Base-by-base conservation (phyloP, 2,329 filamentous ascomycete genomes). In the Arthrocladium fulminans region DNA sequence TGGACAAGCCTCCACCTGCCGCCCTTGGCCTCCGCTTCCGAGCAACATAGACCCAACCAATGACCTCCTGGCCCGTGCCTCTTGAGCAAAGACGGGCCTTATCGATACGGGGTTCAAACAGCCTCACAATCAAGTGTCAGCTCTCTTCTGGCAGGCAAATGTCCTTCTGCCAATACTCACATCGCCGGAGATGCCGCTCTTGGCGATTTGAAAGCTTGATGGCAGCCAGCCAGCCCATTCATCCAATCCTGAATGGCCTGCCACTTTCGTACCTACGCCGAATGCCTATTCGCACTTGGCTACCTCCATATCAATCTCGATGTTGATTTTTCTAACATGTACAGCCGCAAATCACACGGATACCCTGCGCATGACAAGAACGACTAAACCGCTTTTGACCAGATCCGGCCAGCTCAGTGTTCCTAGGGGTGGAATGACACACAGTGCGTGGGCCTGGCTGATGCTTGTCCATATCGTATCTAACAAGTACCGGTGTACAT, bases 251-350 rank as follows among this genome's bases (percentile, higher is more conserved):
- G 35, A 3, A 3, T 25, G 20, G 22, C 43, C 43, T 45, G 32
- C 43, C 43, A 35, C 15, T 35, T 17, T 38, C 20, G 29, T 45
- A 25, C n/a, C 15, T 19, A n/a, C n/a, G 12, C 43, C 43, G 43
- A 35, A 35, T 30, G 43, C 37, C 17, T 35, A 23, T 35, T 37
- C 20, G 43, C 30, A 20, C 43, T 45, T 45, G 30, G 43, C 43
- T 15, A 3, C 9, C 41, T 25, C 22, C 25, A 17, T n/a, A 9
- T 44, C 41, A 44, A 44, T 30, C 25, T 44, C 41, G 27, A 44
- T 44, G 22, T 24, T 25, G 9, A 30, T 24, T 32, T 23, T n/a
- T 20, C 41, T 32, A 10, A 27, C 37, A 25, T 9, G 10, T 27
- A 25, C 6, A 3, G 8, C n/a, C 41, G 32, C 41, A 20, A 30